A percentile compares a stretch with the other conserved stretches of the same genome.
phyloP scores from a whole-genome alignment of 2,329 filamentous ascomycete species.

The Trichoderma simmonsii region DNA sequence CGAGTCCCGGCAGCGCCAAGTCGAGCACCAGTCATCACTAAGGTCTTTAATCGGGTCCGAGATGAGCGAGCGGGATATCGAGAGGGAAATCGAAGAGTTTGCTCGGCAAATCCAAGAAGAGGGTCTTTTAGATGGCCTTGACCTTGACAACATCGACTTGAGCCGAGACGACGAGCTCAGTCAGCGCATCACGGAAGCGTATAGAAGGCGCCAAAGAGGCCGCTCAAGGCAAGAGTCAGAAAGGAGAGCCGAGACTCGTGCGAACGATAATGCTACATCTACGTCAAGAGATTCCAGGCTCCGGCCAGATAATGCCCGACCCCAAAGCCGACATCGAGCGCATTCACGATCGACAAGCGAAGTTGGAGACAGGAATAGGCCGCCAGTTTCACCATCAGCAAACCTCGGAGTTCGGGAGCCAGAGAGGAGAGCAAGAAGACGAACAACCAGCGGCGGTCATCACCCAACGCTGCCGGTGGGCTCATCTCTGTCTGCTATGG shows the following conservation, averaged over 20 bases:
- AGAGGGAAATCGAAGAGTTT: constrained; percentile 87
- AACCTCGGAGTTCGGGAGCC: constrained; percentile 33
- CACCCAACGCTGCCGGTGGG: constrained; percentile 50
- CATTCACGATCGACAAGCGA: constrained; percentile 48
- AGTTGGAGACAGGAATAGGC: constrained; percentile 50
- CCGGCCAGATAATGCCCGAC: constrained; percentile 27
- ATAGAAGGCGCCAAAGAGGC: constrained; percentile 70
- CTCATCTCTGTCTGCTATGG: constrained; percentile 39
- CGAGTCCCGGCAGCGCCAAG: constrained; percentile 53
- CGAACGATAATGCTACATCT: constrained; percentile 36
- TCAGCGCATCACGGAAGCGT: constrained; percentile 85
- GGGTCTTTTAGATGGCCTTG: constrained; percentile 81
- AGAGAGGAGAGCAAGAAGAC: constrained; percentile 38
- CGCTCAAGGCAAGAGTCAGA: constrained; percentile 49
- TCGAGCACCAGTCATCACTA: constrained; percentile 88
- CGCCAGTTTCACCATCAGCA: constrained; percentile 38
- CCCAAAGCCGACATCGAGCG: constrained; percentile 37
- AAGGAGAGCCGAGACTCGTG: constrained; percentile 42
- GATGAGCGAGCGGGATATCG: constrained; percentile 72
- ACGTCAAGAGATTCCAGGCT: constrained; percentile 31
- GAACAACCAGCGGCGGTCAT: constrained; percentile 54
- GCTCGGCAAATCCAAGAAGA: constrained; percentile 85
- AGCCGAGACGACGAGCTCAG: constrained; percentile 86
- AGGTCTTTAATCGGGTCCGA: constrained; percentile 80
- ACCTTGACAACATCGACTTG: constrained; percentile 81